Evolutionary conservation across 208 protist genomes (phyloP).

Genomic region (Leishmania gerbilli): DNA sequence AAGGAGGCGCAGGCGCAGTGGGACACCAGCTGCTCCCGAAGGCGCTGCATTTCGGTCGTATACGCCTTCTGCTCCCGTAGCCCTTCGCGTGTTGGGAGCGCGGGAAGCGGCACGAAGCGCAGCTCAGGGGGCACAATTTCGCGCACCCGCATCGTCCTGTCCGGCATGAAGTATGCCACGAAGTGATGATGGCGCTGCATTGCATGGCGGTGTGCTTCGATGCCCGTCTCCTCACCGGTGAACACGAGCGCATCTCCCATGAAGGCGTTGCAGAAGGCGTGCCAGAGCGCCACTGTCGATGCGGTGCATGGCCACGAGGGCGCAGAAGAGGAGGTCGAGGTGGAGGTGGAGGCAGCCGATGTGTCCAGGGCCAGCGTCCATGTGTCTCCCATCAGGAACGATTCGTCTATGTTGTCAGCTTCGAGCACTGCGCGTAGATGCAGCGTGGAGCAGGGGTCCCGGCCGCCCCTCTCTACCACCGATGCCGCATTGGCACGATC

Average conservation of each 20-base stretch:
- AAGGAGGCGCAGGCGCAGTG: constrained; percentile 3
- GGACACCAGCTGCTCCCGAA: constrained; percentile 8
- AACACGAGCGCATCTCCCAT: constrained; percentile 44
- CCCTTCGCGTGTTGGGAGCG: not conserved
- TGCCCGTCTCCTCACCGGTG: constrained; percentile 30
- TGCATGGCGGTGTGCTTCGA: constrained; percentile 37
- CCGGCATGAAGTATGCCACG: constrained; percentile 47
- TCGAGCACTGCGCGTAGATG: constrained; percentile 32
- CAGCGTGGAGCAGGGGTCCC: not conserved
- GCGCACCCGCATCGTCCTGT: constrained; percentile 46
- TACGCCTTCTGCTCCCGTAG: not conserved
- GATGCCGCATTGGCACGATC: not conserved
- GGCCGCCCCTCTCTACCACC: not conserved
- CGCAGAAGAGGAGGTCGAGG: not conserved
- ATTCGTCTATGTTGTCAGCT: constrained; percentile 44
- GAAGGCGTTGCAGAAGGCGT: constrained; percentile 20
- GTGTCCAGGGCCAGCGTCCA: constrained; percentile 42
- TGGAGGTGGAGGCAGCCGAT: constrained; percentile 5
- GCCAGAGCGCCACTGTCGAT: constrained; percentile 1
- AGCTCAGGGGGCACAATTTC: constrained; percentile 63
- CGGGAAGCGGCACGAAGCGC: constrained; percentile 35
- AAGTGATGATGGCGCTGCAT: constrained; percentile 29
- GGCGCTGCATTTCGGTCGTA: not conserved
- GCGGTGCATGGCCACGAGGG: not conserved
- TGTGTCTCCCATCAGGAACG: constrained; percentile 51